Evolutionary conservation across 2,329 filamentous ascomycete species (phyloP).

Genomic region (Scedosporium apiospermum): DNA sequence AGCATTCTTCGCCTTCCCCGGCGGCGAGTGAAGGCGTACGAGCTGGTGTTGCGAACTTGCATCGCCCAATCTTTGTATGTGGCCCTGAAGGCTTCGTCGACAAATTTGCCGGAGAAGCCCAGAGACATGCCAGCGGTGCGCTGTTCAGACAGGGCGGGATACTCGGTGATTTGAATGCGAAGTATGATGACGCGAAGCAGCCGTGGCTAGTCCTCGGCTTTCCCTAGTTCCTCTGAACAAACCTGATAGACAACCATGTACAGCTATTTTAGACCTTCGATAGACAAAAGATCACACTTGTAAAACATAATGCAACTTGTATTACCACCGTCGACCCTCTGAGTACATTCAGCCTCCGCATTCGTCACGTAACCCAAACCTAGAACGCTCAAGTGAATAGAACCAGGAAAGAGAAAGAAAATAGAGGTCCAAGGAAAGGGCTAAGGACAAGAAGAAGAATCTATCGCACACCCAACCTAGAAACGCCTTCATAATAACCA

Average conservation of each 20-base stretch:
- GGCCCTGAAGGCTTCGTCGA: constrained; percentile 86
- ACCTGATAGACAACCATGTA: background rate
- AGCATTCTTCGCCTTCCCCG: constrained; percentile 12
- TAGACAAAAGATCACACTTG: background rate
- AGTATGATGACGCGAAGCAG: background rate
- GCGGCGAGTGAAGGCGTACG: constrained; percentile 15
- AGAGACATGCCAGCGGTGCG: constrained; percentile 1
- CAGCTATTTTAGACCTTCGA: background rate
- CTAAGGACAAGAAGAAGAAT: background rate
- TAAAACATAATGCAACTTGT: background rate
- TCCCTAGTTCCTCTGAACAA: background rate
- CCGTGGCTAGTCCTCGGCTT: constrained; percentile 7
- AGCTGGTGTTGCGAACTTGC: constrained; percentile 19
- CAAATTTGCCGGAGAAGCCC: constrained; percentile 57
- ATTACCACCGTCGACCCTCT: background rate
- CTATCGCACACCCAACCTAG: background rate
- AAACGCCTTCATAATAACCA: constrained; percentile 1
- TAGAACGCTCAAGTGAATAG: background rate
- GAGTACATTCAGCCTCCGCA: background rate
- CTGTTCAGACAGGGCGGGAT: constrained; percentile 5
- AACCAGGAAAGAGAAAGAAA: background rate
- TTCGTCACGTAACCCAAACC: background rate
- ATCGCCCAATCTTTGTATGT: constrained; percentile 58
- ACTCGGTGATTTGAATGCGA: constrained; percentile 7
- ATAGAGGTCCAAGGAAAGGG: background rate